A percentile compares a stretch with the other conserved stretches of the same genome.
Conservation (phyloP, 441 rosid species). For the Gossypium trilobum region DNA sequence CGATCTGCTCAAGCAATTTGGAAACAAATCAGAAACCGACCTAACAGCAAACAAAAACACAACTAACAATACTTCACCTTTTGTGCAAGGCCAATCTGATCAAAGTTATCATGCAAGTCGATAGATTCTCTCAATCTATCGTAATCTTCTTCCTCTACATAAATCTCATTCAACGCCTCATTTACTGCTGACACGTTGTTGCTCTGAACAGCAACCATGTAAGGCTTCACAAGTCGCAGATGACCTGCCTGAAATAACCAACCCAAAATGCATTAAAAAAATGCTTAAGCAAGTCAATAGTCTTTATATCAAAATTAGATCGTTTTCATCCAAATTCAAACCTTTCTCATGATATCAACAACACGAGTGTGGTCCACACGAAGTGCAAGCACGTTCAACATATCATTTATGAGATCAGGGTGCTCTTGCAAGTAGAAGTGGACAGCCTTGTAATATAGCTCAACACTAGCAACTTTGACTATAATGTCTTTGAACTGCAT, state of each 20-base stretch:
- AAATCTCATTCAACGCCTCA: constrained; percentile 86
- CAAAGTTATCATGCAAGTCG: constrained; percentile 78
- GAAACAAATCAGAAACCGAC: constrained; percentile 24
- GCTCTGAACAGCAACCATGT: constrained; percentile 95
- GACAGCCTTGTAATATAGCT: constrained; percentile 92
- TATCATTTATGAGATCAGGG: constrained; percentile 90
- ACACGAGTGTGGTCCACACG: constrained; percentile 96
- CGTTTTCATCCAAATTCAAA: constrained; percentile 18
- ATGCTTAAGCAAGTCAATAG: neutral
- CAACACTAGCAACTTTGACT: constrained; percentile 94
- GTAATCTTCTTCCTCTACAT: constrained; percentile 90
- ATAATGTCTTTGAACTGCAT: constrained; percentile 96
- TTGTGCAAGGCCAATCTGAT: constrained; percentile 82
- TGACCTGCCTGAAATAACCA: constrained; percentile 74
- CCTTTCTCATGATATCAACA: constrained; percentile 98
- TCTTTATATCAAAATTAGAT: neutral
- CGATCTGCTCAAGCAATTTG: constrained; percentile 41
- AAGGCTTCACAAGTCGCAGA: constrained; percentile 91
- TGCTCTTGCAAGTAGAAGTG: constrained; percentile 98
- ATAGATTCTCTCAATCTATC: constrained; percentile 89
- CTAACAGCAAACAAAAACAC: constrained; percentile 21
- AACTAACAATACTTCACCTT: constrained; percentile 37
- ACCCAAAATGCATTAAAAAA: constrained; percentile 7
- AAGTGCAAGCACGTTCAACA: constrained; percentile 84
- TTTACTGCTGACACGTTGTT: constrained; percentile 91